phyloP scores from a whole-genome alignment of 2,329 filamentous ascomycete genomes.

The Diaporthe helianthi region DNA sequence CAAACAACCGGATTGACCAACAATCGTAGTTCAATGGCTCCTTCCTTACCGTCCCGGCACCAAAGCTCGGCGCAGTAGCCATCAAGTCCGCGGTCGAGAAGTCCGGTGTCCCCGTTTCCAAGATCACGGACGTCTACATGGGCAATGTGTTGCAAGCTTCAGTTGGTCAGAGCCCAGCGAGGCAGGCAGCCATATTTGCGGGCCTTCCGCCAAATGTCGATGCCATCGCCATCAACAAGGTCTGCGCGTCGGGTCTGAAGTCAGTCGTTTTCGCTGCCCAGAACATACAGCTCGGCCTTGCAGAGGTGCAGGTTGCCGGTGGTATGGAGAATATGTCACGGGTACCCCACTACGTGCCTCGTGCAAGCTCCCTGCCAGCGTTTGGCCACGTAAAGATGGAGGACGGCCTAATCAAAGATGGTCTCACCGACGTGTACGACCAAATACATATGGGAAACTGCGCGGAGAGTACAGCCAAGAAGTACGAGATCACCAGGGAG shows the following conservation, averaged over 20 bases:
- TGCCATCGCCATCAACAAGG: constrained; percentile 95
- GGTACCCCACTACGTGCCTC: constrained; percentile 87
- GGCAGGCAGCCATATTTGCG: constrained; percentile 89
- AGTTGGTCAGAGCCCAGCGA: constrained; percentile 88
- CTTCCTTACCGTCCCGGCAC: constrained; percentile 81
- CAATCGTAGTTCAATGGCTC: constrained; percentile 85
- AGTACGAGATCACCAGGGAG: constrained; percentile 78
- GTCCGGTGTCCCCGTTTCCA: constrained; percentile 79
- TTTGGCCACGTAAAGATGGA: constrained; percentile 90
- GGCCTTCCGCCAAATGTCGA: constrained; percentile 83
- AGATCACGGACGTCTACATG: constrained; percentile 95
- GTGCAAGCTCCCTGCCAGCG: constrained; percentile 80
- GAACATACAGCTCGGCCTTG: constrained; percentile 90
- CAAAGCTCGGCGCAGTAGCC: constrained; percentile 86
- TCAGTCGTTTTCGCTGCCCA: constrained; percentile 89
- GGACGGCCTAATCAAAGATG: constrained; percentile 93
- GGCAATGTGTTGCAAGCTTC: constrained; percentile 89
- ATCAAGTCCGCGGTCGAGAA: constrained; percentile 92
- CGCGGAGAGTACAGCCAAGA: constrained; percentile 93
- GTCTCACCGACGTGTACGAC: constrained; percentile 95
- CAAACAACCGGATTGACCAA: not conserved
- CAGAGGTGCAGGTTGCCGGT: constrained; percentile 88
- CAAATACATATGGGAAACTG: constrained; percentile 98
- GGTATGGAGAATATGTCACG: constrained; percentile 99
- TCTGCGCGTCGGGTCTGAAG: constrained; percentile 95